phyloP scores from a whole-genome alignment of 2,329 filamentous ascomycete genomes.

The Cladosporium sp. region DNA sequence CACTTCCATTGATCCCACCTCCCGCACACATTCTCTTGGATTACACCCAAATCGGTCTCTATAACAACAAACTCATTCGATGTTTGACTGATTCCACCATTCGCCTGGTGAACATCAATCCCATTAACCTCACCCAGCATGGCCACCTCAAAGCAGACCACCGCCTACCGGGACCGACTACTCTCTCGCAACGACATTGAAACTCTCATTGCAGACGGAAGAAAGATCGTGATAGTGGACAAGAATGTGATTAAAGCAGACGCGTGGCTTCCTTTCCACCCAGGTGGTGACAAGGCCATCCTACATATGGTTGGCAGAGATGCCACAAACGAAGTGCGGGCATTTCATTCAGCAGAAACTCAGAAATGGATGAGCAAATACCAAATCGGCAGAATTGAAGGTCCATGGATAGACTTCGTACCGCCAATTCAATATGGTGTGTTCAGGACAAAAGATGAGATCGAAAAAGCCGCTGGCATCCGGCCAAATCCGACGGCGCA shows the following conservation, averaged over 20 bases:
- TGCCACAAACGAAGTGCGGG: slow-evolving; percentile 89
- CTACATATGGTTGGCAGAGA: slow-evolving; percentile 73
- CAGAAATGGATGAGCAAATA: slow-evolving; percentile 75
- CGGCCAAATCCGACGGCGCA: slow-evolving; percentile 33
- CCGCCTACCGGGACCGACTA: slow-evolving; percentile 25
- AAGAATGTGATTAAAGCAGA: slow-evolving; percentile 82
- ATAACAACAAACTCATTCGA: background rate
- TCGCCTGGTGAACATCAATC: background rate
- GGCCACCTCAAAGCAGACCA: slow-evolving; percentile 19
- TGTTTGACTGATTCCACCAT: background rate
- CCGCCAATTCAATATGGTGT: slow-evolving; percentile 89
- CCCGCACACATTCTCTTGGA: background rate
- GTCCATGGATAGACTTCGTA: slow-evolving; percentile 81
- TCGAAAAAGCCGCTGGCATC: slow-evolving; percentile 22
- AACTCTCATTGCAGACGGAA: slow-evolving; percentile 77
- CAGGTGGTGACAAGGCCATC: slow-evolving; percentile 88
- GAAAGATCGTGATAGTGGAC: slow-evolving; percentile 77
- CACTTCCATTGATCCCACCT: background rate
- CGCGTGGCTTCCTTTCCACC: slow-evolving; percentile 84
- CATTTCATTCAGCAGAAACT: slow-evolving; percentile 85
- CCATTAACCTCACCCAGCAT: slow-evolving; percentile 18
- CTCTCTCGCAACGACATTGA: slow-evolving; percentile 57
- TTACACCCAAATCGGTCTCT: background rate
- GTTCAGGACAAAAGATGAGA: slow-evolving; percentile 60
- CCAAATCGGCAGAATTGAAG: slow-evolving; percentile 78